Percentiles rank a stretch among this genome's conserved stretches.
Conservation (phyloP, 768 basidiomycete species). For the Pholiota molesta region DNA sequence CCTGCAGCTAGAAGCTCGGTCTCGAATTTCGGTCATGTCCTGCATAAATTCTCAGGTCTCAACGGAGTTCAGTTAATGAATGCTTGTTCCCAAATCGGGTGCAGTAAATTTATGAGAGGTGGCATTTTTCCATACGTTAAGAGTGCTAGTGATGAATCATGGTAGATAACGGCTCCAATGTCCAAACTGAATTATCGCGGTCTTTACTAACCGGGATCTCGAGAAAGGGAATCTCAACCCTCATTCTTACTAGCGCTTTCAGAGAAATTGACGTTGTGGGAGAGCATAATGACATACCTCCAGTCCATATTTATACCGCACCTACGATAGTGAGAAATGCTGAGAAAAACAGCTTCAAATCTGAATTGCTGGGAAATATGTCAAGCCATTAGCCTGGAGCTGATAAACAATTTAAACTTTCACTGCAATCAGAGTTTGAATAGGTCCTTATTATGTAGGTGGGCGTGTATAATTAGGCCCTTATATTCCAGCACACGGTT, state of each 20-base stretch:
- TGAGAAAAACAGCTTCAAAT: neutral
- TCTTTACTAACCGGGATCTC: neutral
- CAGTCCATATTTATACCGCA: neutral
- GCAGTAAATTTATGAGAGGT: neutral
- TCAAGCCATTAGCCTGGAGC: neutral
- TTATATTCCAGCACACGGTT: neutral
- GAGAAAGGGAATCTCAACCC: neutral
- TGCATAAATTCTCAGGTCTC: neutral
- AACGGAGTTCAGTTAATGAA: neutral
- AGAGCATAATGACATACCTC: neutral
- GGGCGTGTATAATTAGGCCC: neutral
- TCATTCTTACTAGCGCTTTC: neutral
- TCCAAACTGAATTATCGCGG: neutral
- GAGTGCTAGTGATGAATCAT: too few relatives aligned
- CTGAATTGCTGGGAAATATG: constrained; percentile 1
- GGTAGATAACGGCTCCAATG: neutral
- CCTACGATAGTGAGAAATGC: neutral
- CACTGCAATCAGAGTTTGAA: too few relatives aligned
- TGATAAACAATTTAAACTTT: too few relatives aligned
- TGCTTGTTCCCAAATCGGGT: neutral
- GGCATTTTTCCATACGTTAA: neutral
- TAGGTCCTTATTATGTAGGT: too few relatives aligned
- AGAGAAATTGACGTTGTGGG: neutral
- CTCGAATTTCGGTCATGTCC: neutral
- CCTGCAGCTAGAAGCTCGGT: too few relatives aligned